These are phyloP conservation scores for Glycine soja DNA, from an alignment of 306 rosid genomes.

Conservation along the genomic window DNA sequence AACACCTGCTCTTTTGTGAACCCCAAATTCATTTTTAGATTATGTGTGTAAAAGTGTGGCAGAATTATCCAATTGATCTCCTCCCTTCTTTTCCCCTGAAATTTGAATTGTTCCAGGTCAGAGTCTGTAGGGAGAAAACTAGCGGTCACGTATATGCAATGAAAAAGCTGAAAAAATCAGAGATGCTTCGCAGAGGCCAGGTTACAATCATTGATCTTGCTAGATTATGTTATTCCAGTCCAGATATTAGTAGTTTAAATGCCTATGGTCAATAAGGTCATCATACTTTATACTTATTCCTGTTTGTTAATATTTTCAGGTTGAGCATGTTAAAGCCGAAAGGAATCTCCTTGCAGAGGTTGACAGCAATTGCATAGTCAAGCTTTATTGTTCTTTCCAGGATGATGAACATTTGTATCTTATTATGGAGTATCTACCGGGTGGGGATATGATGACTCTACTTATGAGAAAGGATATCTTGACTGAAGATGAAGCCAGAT, in stretches of 20 bases:
- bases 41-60: constrained; percentile 2
- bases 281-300: constrained; percentile 27
- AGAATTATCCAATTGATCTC: constrained; percentile 6
- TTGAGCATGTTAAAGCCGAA: constrained; percentile 97
- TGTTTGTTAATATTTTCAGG: constrained; percentile 56
- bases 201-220: constrained; percentile 55
- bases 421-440: constrained; percentile 97
- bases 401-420: constrained; percentile 93
- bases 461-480: constrained; percentile 97
- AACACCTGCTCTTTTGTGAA: constrained; percentile 8
- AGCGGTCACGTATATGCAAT: constrained; percentile 91
- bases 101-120: constrained; percentile 75
- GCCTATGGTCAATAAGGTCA: constrained; percentile 32
- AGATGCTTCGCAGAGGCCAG: constrained; percentile 99
- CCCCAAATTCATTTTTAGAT: neutral
- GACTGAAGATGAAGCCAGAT: constrained; percentile 94
- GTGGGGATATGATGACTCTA: constrained; percentile 99
- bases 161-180: constrained; percentile 98
- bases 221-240: constrained; percentile 35
- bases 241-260: constrained; percentile 7
- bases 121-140: constrained; percentile 89
- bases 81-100: constrained; percentile 32
- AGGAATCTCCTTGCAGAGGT: constrained; percentile 99
- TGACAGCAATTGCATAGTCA: constrained; percentile 96
- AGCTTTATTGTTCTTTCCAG: constrained; percentile 94